Base-by-base conservation (phyloP, 352 stramenopile species). In the Phytophthora meadii region DNA sequence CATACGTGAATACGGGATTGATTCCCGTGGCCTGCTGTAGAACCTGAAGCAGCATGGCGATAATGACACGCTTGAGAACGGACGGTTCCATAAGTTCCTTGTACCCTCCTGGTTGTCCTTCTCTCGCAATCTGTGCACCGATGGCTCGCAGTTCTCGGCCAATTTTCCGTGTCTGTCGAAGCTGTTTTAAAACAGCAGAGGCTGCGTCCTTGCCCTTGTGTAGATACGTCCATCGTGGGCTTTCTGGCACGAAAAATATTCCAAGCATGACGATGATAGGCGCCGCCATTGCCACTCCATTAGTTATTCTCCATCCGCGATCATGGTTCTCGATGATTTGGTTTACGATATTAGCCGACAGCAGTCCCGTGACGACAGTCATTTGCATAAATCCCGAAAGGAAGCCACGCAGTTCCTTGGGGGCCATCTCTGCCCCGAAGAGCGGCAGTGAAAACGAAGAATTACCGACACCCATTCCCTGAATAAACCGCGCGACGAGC, bases 371-470 rank as follows among this genome's bases (percentile, higher is more conserved):
- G 40, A 81, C 74, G 49, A 87, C 62, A 10, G 75, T 81, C 78
- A 87, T 84, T 54, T 87, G 78, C 77, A 87, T 88, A 40, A 87
- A 89, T 19, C 80, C 80, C 28, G 77, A 81, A 19, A 89, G 69
- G 30, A 89, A 78, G 10, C 81, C 81, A 12, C 81, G 76, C 24
- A 89, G 61, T 42, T 89, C 78, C 63, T 88, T 87, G 30, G 78
- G 81, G 4, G 76, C 72, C 75, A 87, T 85, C 60, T 89, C 80
- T 5, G 80, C 77, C 48, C 80, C 79, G 45, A 81, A 85, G 2
- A 85, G 66, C 41, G 74, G 79, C 34, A 82, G 59, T 40, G 74
- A 87, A 40, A 82, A 88, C 8, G 68, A 85, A 44, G 79, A 85
- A 54, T 83, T 81, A 27, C 77, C 77, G 10, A 83, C 75, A 22